Conservation (phyloP, 1,139 yeast genomes). For the Scheffersomyces insectosa region DNA sequence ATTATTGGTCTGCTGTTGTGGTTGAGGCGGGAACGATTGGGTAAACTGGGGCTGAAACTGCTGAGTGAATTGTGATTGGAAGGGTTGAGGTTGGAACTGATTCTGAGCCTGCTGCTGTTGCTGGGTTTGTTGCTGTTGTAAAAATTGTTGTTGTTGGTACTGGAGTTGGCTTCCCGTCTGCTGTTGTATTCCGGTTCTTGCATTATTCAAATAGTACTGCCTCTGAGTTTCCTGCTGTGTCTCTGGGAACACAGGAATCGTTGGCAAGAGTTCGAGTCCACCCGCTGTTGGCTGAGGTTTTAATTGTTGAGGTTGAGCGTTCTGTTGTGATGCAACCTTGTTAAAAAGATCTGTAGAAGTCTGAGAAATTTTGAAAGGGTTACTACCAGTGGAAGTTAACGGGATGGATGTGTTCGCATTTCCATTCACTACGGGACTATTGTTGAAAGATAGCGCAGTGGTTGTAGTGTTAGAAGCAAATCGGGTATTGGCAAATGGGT, state of each 20-base stretch:
- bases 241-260: conserved; percentile 65
- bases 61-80: conserved; percentile 6
- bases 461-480: conserved; percentile 36
- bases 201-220: conserved; percentile 38
- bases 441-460: conserved; percentile 35
- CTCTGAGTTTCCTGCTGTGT: conserved; percentile 48
- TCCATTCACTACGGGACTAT: conserved; percentile 13
- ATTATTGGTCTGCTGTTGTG: conserved; percentile 14
- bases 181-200: conserved; percentile 24
- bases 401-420: conserved; percentile 22
- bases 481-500: conserved; percentile 52
- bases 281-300: conserved; percentile 64
- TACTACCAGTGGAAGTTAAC: conserved; percentile 38
- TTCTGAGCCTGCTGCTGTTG: conserved; percentile 19
- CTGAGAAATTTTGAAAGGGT: conserved; percentile 47
- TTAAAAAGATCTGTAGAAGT: conserved; percentile 38
- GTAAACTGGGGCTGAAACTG: conserved; percentile 6
- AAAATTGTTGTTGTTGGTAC: conserved; percentile 16
- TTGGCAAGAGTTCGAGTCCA: conserved; percentile 62
- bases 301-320: conserved; percentile 24
- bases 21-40: conserved; percentile 14
- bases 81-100: conserved; percentile 11
- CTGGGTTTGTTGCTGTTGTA: conserved; percentile 13
- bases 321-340: conserved; percentile 18
- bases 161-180: conserved; percentile 14